A percentile compares a stretch with the other conserved stretches of the same genome.
Conservation (phyloP, 495 filamentous ascomycete species). For the Tuber calosporum region DNA sequence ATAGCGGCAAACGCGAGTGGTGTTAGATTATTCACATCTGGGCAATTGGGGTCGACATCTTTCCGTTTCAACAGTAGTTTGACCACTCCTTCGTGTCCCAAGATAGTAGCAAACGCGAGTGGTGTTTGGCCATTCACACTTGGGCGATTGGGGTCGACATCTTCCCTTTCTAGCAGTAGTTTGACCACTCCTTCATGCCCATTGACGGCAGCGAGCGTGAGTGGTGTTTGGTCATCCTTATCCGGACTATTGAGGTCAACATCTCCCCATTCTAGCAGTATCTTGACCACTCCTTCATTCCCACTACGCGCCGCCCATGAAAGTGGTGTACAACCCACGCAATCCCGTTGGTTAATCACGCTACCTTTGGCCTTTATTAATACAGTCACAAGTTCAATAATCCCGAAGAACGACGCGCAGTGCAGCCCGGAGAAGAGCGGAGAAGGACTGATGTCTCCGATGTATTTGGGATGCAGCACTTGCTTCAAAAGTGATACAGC, state of each 20-base stretch:
- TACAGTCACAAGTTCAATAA: neutral
- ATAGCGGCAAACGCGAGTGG: no score
- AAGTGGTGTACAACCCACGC: neutral
- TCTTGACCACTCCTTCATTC: neutral
- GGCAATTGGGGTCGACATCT: no score
- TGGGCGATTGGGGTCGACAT: no score
- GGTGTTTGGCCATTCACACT: no score
- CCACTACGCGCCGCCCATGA: neutral
- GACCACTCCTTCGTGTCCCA: no score
- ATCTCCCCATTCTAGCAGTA: neutral
- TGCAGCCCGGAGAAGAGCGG: neutral
- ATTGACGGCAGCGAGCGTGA: no score
- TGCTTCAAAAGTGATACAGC: neutral
- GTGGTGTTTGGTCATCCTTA: no score
- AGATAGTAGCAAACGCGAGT: no score
- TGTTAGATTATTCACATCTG: no score
- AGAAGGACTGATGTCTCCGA: neutral
- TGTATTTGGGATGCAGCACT: neutral
- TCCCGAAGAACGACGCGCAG: neutral
- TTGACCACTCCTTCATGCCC: neutral
- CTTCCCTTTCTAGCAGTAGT: no score
- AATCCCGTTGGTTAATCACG: neutral
- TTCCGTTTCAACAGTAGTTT: no score
- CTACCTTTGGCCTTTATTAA: neutral
- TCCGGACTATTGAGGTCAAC: neutral